Evolutionary conservation across 805 yeast species (phyloP), one percentile per base, ranked within the genome.

Genomic region (Ogataea haglerorum): DNA sequence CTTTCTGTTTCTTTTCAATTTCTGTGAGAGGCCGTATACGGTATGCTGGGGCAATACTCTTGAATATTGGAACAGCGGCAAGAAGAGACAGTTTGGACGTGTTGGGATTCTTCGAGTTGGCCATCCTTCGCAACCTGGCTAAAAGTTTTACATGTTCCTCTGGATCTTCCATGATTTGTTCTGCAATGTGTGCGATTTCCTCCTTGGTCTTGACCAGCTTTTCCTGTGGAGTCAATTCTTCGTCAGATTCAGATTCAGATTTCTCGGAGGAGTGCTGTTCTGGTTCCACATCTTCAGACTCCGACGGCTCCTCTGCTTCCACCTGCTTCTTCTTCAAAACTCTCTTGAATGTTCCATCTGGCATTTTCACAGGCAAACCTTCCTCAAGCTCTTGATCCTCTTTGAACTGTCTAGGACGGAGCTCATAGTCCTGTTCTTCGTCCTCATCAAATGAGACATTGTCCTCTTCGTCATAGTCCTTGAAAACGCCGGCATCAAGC

Each of bases 21-120:
- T 88, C 97, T 2, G 88, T 73, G 38, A 93, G 69, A 2, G 95
- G 84, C 58, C 96, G 73, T 38, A 91, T 88, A 45, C 81, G 76
- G 63, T 91, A 91, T 6, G 93, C 82, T 2, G 99, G 99, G 1
- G 93, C 80, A 34, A 93, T 75, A 41, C 83, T 75, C 53, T 86
- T 87, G 71, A 87, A 87, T 3, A 88, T 85, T 0, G 95, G 87
- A 2, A 88, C 82, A 45, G 90, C 71, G 0, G 98, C 82, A 47
- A 88, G 66, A 45, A 89, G 66, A 0, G 96, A 75, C 39, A 89
- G 69, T 61, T 85, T 84, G 26, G 80, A 67, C 2, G 85, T 80
- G 54, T 74, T 82, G 40, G 76, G 68, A 50, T 83, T 80, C 50
- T 73, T 75, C 2, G 93, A 82, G 42, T 68, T 73, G 0, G 86